Evolutionary conservation across 768 basidiomycete genomes (phyloP), one percentile per base, ranked within the genome.

Genomic region (Terana coerulea): DNA sequence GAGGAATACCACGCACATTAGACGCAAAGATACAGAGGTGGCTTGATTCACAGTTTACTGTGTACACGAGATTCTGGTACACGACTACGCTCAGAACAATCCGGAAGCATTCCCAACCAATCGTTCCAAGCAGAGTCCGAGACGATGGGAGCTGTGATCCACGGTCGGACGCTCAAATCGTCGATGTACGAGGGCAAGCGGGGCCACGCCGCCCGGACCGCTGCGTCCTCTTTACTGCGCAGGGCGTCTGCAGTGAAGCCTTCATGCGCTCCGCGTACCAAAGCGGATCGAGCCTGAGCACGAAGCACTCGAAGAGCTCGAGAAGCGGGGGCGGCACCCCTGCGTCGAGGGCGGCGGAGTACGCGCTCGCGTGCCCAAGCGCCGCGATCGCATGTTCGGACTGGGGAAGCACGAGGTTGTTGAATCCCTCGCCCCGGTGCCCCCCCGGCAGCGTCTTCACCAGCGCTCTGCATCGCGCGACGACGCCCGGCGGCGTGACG

Each of bases 211-310:
- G 3, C 15, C 17, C 37, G 37, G 10, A 17, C 37, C 10, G 37
- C 37, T 14, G 17, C 37, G 17, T 39, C 37, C 37, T 39, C 37
- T 14, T 9, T n/a, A 10, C 14, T 3, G 3, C 15, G 37, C 3
- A 39, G 3, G 3, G 11, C 17, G 3, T 15, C 37, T 3, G 17
- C 17, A 11, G 3, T 17, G 2, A 39, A 9, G 10, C n/a, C 37
- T 7, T 45, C 53, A 33, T 17, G 33, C 53, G 34, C 46, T 63
- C 58, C 11, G 45, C 29, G 52, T 54, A 62, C 55, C 56, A 58
- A 5, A 26, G 37, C 11, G 57, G 31, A 43, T 61, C 52, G 12
- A 44, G 36, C 10, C 51, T 49, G 19, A 63, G 42, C n/a, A 52
- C 53, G 1, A 37, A 42, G 17, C 43, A 49, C 41, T 57, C 57